These are phyloP conservation scores for Nepenthes gracilis DNA, from an alignment of 148 eudicot species.

Conservation along the genomic window DNA sequence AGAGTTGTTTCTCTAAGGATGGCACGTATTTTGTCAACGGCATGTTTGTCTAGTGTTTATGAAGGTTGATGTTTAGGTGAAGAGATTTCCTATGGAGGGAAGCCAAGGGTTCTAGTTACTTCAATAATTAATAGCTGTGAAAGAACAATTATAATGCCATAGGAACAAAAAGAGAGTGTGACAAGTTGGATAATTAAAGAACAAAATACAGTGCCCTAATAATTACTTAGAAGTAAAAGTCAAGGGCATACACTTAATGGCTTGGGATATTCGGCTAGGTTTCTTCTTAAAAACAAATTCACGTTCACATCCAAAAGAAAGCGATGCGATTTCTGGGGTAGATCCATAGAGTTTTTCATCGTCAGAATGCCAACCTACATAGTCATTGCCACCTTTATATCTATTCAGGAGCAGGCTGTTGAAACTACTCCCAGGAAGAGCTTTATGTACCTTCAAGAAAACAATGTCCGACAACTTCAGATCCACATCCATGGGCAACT, in stretches of 20 bases:
- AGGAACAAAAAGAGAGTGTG: too few relatives aligned
- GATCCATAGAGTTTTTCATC: conserved; percentile 83
- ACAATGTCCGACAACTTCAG: conserved; percentile 1
- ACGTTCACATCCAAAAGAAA: conserved; percentile 94
- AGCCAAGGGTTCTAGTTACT: too few relatives aligned
- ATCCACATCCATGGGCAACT: neutral
- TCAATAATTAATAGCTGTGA: too few relatives aligned
- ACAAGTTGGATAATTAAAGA: too few relatives aligned
- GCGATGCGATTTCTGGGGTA: conserved; percentile 80
- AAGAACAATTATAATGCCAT: too few relatives aligned
- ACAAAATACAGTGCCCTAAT: too few relatives aligned
- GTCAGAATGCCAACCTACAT: conserved; percentile 93
- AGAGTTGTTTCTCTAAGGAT: too few relatives aligned
- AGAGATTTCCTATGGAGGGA: too few relatives aligned
- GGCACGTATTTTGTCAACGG: too few relatives aligned
- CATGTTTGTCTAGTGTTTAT: too few relatives aligned
- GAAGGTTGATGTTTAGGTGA: too few relatives aligned
- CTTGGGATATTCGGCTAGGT: conserved; percentile 25
- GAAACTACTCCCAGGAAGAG: conserved; percentile 73
- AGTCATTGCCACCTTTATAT: conserved; percentile 75
- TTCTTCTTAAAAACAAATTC: conserved; percentile 70
- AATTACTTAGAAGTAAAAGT: neutral
- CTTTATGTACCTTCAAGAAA: conserved; percentile 43
- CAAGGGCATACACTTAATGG: conserved; percentile 4
- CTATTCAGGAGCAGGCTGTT: conserved; percentile 77